phyloP scores from a whole-genome alignment of 257 asterid genomes.

The Dorcoceras hygrometricum region DNA sequence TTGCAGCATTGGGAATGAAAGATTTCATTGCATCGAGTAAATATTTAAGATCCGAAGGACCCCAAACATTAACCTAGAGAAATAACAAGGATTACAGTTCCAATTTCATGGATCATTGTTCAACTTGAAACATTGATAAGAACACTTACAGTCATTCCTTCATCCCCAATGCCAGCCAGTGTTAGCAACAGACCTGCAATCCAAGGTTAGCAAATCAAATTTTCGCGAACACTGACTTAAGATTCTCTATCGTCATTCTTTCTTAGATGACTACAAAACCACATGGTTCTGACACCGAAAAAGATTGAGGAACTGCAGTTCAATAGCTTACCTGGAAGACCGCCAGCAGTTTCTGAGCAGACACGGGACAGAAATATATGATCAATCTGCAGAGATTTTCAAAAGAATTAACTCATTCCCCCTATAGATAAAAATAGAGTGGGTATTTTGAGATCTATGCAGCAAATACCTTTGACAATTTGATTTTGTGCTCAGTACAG shows the following conservation, averaged over 20 bases:
- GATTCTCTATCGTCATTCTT: neutral
- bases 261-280: slow-evolving; percentile 2
- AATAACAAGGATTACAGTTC: slow-evolving; percentile 7
- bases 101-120: slow-evolving; percentile 17
- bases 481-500: slow-evolving; percentile 90
- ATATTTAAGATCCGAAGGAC: slow-evolving; percentile 84
- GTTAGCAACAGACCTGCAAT: slow-evolving; percentile 85
- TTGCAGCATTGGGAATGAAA: slow-evolving; percentile 85
- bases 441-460: neutral
- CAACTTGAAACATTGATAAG: neutral
- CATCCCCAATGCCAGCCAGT: slow-evolving; percentile 89
- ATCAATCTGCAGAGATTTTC: slow-evolving; percentile 64
- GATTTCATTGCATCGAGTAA: slow-evolving; percentile 86
- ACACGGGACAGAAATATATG: slow-evolving; percentile 94
- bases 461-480: slow-evolving; percentile 72
- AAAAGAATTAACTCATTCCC: slow-evolving; percentile 5
- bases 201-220: slow-evolving; percentile 19
- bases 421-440: slow-evolving; percentile 9
- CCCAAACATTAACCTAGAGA: slow-evolving; percentile 87
- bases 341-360: slow-evolving; percentile 98
- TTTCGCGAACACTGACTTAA: neutral
- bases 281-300: neutral
- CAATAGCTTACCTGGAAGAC: slow-evolving; percentile 73
- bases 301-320: neutral
- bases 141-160: slow-evolving; percentile 80